A percentile compares a stretch with the other conserved stretches of the same genome.
These are phyloP conservation scores for Manihot esculenta DNA, from an alignment of 441 rosid species.

Conservation along the genomic window DNA sequence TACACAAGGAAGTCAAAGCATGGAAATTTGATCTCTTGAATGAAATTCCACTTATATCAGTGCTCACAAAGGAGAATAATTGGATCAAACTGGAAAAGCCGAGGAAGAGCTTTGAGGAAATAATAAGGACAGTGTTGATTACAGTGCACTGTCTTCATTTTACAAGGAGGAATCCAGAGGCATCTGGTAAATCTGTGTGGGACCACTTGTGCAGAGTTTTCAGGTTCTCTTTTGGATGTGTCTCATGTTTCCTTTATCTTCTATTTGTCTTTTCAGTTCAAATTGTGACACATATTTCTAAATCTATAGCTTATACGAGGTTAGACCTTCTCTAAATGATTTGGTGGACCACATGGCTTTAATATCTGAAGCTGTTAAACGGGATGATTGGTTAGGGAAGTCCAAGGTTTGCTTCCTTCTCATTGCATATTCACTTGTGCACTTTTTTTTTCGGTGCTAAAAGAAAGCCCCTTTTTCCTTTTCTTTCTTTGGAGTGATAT, in stretches of 20 bases:
- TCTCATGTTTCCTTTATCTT: neutral
- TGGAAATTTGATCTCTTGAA: constrained; percentile 72
- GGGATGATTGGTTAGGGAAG: constrained; percentile 49
- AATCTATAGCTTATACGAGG: constrained; percentile 58
- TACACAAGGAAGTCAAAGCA: constrained; percentile 57
- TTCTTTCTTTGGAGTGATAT: neutral
- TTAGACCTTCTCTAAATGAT: constrained; percentile 71
- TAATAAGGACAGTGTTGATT: constrained; percentile 53
- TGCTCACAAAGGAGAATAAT: constrained; percentile 53
- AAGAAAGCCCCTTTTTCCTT: too few relatives aligned
- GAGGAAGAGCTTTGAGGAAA: constrained; percentile 63
- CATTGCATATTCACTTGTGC: neutral
- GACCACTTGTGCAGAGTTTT: constrained; percentile 55
- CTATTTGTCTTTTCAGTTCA: constrained; percentile 6
- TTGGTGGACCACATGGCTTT: constrained; percentile 62
- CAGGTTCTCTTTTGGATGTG: constrained; percentile 36
- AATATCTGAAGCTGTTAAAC: constrained; percentile 60
- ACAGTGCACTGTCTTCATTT: constrained; percentile 61
- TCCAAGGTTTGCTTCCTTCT: constrained; percentile 55
- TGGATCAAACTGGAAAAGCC: constrained; percentile 78
- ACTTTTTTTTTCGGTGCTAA: neutral
- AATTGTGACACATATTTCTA: constrained; percentile 16
- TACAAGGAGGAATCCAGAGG: constrained; percentile 52
- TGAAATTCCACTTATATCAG: constrained; percentile 54
- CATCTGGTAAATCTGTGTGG: constrained; percentile 58